Percentiles rank a stretch among this genome's conserved stretches.
Evolutionary conservation across 345 rosid genomes (phyloP).

Genomic region (Rhodamnia rubescens): DNA sequence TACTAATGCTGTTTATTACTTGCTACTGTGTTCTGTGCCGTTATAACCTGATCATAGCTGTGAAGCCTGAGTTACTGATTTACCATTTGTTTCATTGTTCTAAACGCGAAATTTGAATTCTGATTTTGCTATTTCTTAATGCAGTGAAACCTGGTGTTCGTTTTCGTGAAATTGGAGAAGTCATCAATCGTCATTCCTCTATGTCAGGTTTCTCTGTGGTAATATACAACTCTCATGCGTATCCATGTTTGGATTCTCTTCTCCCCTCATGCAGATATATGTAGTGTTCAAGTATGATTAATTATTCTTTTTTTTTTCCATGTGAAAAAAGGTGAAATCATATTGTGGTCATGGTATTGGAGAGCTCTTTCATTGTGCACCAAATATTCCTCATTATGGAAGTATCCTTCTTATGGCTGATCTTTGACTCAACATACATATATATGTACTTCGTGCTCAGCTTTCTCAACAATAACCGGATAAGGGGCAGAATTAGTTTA

Average conservation of each 20-base stretch:
- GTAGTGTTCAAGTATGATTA: neutral
- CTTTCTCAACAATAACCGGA: neutral
- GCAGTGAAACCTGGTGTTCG: constrained; percentile 94
- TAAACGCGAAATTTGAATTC: neutral
- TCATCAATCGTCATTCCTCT: constrained; percentile 77
- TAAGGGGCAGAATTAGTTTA: neutral
- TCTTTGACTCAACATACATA: neutral
- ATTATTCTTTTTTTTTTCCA: neutral
- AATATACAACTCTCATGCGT: neutral
- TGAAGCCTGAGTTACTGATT: neutral
- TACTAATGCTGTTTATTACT: neutral
- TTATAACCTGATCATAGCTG: neutral
- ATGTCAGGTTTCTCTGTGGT: constrained; percentile 98
- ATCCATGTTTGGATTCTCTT: neutral
- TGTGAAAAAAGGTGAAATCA: constrained; percentile 63
- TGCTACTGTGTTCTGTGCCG: neutral
- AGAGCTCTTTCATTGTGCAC: constrained; percentile 96
- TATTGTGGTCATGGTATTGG: constrained; percentile 97
- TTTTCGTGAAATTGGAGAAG: constrained; percentile 91
- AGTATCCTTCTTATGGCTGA: constrained; percentile 44
- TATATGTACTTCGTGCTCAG: neutral
- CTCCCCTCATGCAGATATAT: neutral
- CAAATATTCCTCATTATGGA: constrained; percentile 91
- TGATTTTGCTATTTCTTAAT: neutral
- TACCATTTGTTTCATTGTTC: neutral